phyloP scores from a whole-genome alignment of 805 yeast genomes.

The Candida tibetensis region DNA sequence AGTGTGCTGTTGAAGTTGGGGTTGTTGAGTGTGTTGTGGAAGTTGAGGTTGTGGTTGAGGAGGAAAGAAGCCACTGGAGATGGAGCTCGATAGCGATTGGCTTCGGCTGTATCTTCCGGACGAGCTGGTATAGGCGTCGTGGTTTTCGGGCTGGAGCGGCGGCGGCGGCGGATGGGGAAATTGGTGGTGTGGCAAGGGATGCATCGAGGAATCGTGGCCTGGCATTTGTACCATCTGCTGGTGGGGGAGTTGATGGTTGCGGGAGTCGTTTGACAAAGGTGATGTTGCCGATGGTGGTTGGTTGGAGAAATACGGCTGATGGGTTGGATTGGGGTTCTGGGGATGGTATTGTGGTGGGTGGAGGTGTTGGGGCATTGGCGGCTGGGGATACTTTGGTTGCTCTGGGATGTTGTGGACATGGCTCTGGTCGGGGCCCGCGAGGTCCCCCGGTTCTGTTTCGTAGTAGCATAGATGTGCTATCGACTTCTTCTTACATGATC shows the following conservation, averaged over 20 bases:
- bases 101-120: background rate
- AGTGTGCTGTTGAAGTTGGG: slow-evolving; percentile 1
- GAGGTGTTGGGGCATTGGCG: slow-evolving; percentile 7
- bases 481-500: slow-evolving; percentile 40
- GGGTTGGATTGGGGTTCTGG: background rate
- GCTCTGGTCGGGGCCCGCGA: background rate
- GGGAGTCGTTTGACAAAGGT: no score
- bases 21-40: slow-evolving; percentile 1
- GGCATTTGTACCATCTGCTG: no score
- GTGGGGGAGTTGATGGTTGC: no score
- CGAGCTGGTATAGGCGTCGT: background rate
- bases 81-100: background rate
- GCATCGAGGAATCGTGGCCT: background rate
- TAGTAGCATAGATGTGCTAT: slow-evolving; percentile 42
- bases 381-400: background rate
- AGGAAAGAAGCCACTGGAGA: background rate
- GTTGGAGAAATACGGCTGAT: no score
- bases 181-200: slow-evolving; percentile 1
- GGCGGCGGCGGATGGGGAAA: background rate
- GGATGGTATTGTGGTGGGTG: background rate
- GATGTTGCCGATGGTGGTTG: no score
- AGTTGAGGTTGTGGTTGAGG: background rate
- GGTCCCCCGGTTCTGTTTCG: slow-evolving; percentile 21
- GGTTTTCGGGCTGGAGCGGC: background rate
- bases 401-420: background rate